Evolutionary conservation across 495 filamentous ascomycete genomes (phyloP).

Genomic region (Podospora conica): DNA sequence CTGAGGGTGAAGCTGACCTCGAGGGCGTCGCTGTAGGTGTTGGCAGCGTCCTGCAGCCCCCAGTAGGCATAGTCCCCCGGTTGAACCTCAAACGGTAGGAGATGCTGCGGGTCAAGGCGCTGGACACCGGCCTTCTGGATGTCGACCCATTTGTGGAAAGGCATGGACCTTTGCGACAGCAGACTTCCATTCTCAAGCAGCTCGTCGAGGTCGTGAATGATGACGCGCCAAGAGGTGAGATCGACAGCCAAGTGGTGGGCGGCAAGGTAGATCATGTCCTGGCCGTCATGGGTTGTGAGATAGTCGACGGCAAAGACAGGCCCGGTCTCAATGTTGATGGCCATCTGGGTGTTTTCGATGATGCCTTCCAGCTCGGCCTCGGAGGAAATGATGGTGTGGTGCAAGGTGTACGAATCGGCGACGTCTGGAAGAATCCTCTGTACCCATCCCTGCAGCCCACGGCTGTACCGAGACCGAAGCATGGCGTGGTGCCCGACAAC

Average conservation of each 20-base stretch:
- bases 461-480: conserved; percentile 61
- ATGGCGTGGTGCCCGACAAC: conserved; percentile 62
- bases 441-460: conserved; percentile 33
- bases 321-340: conserved; percentile 37
- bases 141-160: conserved; percentile 60
- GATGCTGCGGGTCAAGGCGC: conserved; percentile 15
- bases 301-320: conserved; percentile 45
- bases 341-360: conserved; percentile 31
- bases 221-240: conserved; percentile 63
- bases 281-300: conserved; percentile 44
- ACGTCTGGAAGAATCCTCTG: conserved; percentile 36
- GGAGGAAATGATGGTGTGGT: conserved; percentile 30
- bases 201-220: conserved; percentile 62
- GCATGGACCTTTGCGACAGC: conserved; percentile 38
- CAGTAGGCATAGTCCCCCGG: conserved; percentile 40
- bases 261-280: conserved; percentile 54
- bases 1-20: conserved; percentile 39
- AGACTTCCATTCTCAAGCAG: conserved; percentile 46
- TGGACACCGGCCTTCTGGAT: conserved; percentile 33
- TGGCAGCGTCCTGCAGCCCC: conserved; percentile 38
- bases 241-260: conserved; percentile 67
- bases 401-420: conserved; percentile 34
- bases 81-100: conserved; percentile 29
- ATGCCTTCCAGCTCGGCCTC: conserved; percentile 37
- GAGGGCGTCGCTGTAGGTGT: conserved; percentile 40